Conservation (phyloP, 331 rosid species). For the Rhamnella rubrinervis region DNA sequence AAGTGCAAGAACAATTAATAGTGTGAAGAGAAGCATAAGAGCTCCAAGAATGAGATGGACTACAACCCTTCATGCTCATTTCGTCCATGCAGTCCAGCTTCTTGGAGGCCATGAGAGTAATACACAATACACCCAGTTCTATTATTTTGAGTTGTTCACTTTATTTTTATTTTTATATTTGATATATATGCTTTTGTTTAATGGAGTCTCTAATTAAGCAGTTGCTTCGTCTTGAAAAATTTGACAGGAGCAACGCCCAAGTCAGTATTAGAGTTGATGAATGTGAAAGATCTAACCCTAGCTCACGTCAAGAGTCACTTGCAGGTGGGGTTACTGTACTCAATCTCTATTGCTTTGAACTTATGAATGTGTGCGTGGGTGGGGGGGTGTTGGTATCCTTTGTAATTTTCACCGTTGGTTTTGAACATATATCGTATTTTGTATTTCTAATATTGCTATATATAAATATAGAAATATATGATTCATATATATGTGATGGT, state of each 20-base stretch:
- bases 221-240: not conserved
- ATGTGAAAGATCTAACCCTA: slow-evolving; percentile 86
- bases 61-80: slow-evolving; percentile 87
- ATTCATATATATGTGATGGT: slow-evolving; percentile 35
- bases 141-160: not conserved
- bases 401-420: slow-evolving; percentile 4
- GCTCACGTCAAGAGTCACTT: slow-evolving; percentile 94
- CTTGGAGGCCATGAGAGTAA: slow-evolving; percentile 96
- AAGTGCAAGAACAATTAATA: slow-evolving; percentile 37
- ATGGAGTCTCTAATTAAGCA: not conserved
- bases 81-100: slow-evolving; percentile 87
- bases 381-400: not conserved
- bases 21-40: slow-evolving; percentile 61
- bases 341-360: slow-evolving; percentile 11
- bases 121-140: not conserved
- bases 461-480: not conserved
- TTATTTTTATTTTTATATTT: not conserved
- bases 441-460: slow-evolving; percentile 13
- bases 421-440: slow-evolving; percentile 4
- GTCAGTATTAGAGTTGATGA: slow-evolving; percentile 82
- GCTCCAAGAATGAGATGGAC: slow-evolving; percentile 99
- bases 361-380: not conserved
- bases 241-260: slow-evolving; percentile 80
- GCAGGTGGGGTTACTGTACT: slow-evolving; percentile 57
- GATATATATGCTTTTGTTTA: not conserved